phyloP scores from a whole-genome alignment of 1,139 yeast species.

The Protomyces lactucae-debilis region DNA sequence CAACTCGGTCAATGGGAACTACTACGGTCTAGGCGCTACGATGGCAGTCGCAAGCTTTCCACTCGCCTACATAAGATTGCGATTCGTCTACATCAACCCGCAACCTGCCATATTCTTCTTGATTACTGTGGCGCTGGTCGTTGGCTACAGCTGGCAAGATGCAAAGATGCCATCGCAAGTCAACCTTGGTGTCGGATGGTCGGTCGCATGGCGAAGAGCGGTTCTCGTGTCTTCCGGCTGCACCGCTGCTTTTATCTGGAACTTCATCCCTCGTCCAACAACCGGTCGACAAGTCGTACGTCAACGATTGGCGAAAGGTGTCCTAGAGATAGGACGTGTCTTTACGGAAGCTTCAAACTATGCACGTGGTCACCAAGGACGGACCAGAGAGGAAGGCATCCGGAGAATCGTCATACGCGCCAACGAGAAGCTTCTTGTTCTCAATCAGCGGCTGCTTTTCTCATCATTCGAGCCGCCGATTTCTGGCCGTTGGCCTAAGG shows the following conservation, averaged over 20 bases:
- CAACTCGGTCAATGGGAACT: slow-evolving; percentile 14
- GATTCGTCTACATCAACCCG: slow-evolving; percentile 37
- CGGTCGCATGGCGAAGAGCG: slow-evolving; percentile 41
- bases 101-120: slow-evolving; percentile 38
- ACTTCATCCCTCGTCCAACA: slow-evolving; percentile 38
- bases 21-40: slow-evolving; percentile 38
- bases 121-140: slow-evolving; percentile 37
- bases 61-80: slow-evolving; percentile 38
- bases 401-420: slow-evolving; percentile 32
- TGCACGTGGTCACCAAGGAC: slow-evolving; percentile 35
- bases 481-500: slow-evolving; percentile 37
- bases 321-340: slow-evolving; percentile 36
- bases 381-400: slow-evolving; percentile 33
- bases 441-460: slow-evolving; percentile 32
- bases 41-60: slow-evolving; percentile 36
- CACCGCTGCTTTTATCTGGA: slow-evolving; percentile 37
- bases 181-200: slow-evolving; percentile 37
- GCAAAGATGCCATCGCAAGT: slow-evolving; percentile 27
- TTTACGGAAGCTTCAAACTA: slow-evolving; percentile 37
- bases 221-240: slow-evolving; percentile 39
- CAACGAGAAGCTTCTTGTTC: slow-evolving; percentile 31
- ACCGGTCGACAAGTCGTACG: slow-evolving; percentile 37
- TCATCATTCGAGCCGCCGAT: slow-evolving; percentile 37
- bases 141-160: slow-evolving; percentile 40
- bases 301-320: slow-evolving; percentile 33